Conservation (phyloP, 768 basidiomycete species). For the Butyriboletus loyo region DNA sequence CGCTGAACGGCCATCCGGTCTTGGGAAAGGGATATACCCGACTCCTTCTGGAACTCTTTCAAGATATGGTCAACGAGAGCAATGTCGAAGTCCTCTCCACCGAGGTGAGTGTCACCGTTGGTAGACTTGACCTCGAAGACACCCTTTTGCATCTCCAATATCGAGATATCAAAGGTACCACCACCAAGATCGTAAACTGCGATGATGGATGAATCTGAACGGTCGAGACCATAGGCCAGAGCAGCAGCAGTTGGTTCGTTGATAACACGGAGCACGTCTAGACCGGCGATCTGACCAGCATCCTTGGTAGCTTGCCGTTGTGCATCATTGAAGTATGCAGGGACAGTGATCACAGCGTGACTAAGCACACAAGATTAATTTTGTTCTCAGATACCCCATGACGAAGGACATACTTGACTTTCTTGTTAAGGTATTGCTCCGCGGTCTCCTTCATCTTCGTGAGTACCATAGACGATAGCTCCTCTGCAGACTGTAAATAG, state of each 20-base stretch:
- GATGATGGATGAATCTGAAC: slow-evolving; percentile 75
- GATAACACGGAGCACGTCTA: slow-evolving; percentile 97
- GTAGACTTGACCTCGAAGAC: slow-evolving; percentile 99
- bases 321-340: slow-evolving; percentile 99
- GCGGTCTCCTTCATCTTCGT: slow-evolving; percentile 96
- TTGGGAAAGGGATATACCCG: slow-evolving; percentile 71
- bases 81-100: slow-evolving; percentile 96
- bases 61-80: slow-evolving; percentile 82
- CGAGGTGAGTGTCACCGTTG: slow-evolving; percentile 98
- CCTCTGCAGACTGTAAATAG: slow-evolving; percentile 67
- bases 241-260: slow-evolving; percentile 99
- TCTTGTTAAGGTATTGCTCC: slow-evolving; percentile 88
- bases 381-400: neutral
- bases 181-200: slow-evolving; percentile 99
- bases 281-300: slow-evolving; percentile 95
- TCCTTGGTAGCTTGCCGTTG: slow-evolving; percentile 99
- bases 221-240: slow-evolving; percentile 95
- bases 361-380: slow-evolving; percentile 33
- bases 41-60: slow-evolving; percentile 92
- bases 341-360: slow-evolving; percentile 91
- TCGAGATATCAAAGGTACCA: slow-evolving; percentile 99
- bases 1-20: slow-evolving; percentile 98
- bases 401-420: slow-evolving; percentile 70
- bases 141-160: slow-evolving; percentile 99
- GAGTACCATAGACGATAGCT: slow-evolving; percentile 84